phyloP scores from a whole-genome alignment of 2,329 filamentous ascomycete species.

The Gyromitra esculenta region DNA sequence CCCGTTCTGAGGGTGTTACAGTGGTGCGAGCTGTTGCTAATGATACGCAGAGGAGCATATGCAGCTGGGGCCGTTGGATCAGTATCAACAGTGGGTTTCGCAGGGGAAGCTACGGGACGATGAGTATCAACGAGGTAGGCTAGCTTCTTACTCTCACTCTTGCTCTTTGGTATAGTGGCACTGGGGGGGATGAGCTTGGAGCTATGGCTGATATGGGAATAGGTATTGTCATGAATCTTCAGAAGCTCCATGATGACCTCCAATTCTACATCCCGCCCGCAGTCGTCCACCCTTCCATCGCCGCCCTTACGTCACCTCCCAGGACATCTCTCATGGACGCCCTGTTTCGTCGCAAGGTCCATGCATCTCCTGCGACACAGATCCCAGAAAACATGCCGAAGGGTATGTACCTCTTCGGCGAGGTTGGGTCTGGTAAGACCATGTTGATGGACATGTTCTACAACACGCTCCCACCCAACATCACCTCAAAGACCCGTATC shows the following conservation, averaged over 20 bases:
- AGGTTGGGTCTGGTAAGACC: conserved; percentile 97
- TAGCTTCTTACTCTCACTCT: conserved; percentile 10
- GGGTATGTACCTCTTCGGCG: conserved; percentile 93
- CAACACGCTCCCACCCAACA: conserved; percentile 83
- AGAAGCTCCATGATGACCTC: conserved; percentile 87
- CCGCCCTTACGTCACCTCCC: conserved; percentile 68
- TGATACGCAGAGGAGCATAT: conserved; percentile 20
- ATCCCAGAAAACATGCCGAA: conserved; percentile 77
- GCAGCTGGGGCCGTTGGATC: conserved; percentile 76
- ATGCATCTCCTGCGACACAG: conserved; percentile 41
- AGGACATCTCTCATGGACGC: conserved; percentile 66
- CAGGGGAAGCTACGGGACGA: conserved; percentile 81
- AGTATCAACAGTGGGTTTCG: conserved; percentile 85
- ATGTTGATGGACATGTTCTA: conserved; percentile 99
- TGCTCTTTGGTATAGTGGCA: neutral
- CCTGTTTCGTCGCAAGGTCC: conserved; percentile 60
- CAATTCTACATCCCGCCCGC: conserved; percentile 75
- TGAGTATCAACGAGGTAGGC: conserved; percentile 83
- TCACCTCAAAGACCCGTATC: conserved; percentile 86
- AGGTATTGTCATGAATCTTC: conserved; percentile 89
- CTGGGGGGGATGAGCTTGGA: conserved; percentile 29
- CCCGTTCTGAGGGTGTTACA: neutral
- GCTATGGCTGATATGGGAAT: conserved; percentile 14
- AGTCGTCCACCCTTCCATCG: conserved; percentile 79
- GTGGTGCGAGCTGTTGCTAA: conserved; percentile 22